These are phyloP conservation scores for Pisolithus microcarpus DNA, from an alignment of 768 basidiomycete species.

Conservation along the genomic window DNA sequence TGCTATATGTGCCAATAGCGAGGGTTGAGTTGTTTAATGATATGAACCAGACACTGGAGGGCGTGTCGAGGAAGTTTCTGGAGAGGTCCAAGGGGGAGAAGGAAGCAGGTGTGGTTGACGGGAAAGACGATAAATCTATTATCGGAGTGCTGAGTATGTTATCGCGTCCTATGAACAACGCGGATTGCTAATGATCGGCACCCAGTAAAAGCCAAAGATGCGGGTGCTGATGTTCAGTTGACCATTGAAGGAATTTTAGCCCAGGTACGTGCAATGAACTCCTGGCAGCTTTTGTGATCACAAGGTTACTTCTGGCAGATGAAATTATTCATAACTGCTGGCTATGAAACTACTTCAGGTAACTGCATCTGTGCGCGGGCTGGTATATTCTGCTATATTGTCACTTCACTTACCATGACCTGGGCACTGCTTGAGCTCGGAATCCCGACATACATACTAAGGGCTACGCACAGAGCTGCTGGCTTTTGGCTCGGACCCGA, in stretches of 20 bases:
- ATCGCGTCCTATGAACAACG: background rate
- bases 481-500: constrained; percentile 39
- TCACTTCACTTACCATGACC: background rate
- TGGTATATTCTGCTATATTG: background rate
- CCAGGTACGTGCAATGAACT: constrained; percentile 17
- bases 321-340: constrained; percentile 33
- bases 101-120: constrained; percentile 20
- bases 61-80: constrained; percentile 30
- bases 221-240: constrained; percentile 25
- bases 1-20: constrained; percentile 27
- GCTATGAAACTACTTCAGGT: constrained; percentile 38
- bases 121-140: constrained; percentile 29
- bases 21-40: constrained; percentile 16
- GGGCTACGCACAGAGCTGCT: constrained; percentile 44
- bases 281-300: background rate
- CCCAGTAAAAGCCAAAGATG: constrained; percentile 20
- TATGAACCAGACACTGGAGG: constrained; percentile 25
- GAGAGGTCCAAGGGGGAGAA: constrained; percentile 28
- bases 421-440: constrained; percentile 17
- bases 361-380: background rate
- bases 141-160: constrained; percentile 32
- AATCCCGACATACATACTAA: constrained; percentile 13
- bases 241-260: constrained; percentile 35
- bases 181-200: background rate
- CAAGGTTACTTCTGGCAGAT: constrained; percentile 11